phyloP scores from a whole-genome alignment of 139 green algal genomes.

The Mesostigma viride region DNA sequence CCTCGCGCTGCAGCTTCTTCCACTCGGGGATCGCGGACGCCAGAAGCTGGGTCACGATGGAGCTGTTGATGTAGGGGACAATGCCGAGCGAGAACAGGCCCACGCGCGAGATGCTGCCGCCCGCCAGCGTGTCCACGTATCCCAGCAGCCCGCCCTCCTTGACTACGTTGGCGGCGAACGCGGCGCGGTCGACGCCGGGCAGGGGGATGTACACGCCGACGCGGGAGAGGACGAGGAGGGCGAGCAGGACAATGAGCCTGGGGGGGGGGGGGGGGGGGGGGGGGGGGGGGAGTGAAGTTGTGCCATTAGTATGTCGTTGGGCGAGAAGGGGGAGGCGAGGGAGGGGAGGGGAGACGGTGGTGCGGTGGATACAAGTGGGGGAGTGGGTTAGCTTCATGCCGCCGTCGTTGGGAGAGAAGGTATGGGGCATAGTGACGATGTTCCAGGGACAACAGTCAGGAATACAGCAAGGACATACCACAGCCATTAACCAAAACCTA shows the following conservation, averaged over 20 bases:
- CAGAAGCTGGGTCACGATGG: conserved; percentile 87
- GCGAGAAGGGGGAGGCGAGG: too few relatives aligned
- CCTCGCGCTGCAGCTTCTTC: conserved; percentile 93
- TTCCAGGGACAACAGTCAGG: too few relatives aligned
- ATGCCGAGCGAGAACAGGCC: conserved; percentile 98
- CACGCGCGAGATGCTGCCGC: conserved; percentile 43
- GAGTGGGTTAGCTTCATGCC: too few relatives aligned
- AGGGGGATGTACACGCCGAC: conserved; percentile 89
- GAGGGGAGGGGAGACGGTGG: too few relatives aligned
- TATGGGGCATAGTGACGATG: too few relatives aligned
- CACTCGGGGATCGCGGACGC: conserved; percentile 69
- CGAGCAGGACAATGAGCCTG: conserved; percentile 34
- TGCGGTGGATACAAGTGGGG: too few relatives aligned
- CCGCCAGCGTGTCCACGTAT: conserved; percentile 85
- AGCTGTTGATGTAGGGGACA: conserved; percentile 98
- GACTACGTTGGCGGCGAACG: conserved; percentile 22
- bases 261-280: too few relatives aligned
- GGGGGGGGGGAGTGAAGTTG: too few relatives aligned
- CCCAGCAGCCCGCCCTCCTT: conserved; percentile 60
- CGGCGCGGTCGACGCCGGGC: conserved; percentile 34
- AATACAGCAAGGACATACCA: too few relatives aligned
- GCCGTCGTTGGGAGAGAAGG: too few relatives aligned
- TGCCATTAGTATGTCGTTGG: too few relatives aligned
- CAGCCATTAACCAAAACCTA: too few relatives aligned
- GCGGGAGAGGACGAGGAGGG: conserved; percentile 69